Conservation (phyloP, 2,329 filamentous ascomycete species). For the Thielaviopsis punctulata region DNA sequence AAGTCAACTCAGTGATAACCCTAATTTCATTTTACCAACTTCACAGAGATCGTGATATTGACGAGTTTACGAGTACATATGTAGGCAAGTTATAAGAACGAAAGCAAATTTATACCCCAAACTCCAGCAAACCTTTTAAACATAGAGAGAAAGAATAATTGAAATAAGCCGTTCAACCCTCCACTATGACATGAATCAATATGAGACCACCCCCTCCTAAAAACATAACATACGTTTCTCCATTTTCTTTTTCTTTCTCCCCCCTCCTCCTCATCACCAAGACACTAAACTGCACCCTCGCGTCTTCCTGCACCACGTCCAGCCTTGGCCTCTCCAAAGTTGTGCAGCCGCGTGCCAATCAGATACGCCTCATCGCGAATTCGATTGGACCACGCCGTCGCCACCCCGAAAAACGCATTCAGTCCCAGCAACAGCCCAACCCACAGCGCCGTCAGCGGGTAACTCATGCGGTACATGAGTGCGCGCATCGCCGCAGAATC, state of each 20-base stretch:
- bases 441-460: slow-evolving; percentile 42
- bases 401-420: slow-evolving; percentile 38
- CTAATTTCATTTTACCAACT: too few relatives aligned
- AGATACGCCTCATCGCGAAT: slow-evolving; percentile 92
- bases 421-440: slow-evolving; percentile 28
- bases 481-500: slow-evolving; percentile 18
- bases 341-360: slow-evolving; percentile 86
- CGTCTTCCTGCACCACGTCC: background rate
- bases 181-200: background rate
- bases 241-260: too few relatives aligned
- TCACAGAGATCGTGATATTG: too few relatives aligned
- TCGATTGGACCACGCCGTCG: slow-evolving; percentile 59
- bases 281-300: background rate
- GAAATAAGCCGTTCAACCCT: too few relatives aligned
- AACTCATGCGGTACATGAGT: slow-evolving; percentile 42
- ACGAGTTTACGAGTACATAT: too few relatives aligned
- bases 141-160: too few relatives aligned
- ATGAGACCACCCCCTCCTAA: too few relatives aligned
- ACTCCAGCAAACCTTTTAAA: too few relatives aligned
- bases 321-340: slow-evolving; percentile 45
- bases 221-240: background rate
- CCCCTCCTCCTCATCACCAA: background rate
- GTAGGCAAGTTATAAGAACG: too few relatives aligned
- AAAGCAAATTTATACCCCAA: too few relatives aligned
- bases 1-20: background rate